Evolutionary conservation across 2,329 filamentous ascomycete species (phyloP).

Genomic region (Neopestalotiopsis sp.): DNA sequence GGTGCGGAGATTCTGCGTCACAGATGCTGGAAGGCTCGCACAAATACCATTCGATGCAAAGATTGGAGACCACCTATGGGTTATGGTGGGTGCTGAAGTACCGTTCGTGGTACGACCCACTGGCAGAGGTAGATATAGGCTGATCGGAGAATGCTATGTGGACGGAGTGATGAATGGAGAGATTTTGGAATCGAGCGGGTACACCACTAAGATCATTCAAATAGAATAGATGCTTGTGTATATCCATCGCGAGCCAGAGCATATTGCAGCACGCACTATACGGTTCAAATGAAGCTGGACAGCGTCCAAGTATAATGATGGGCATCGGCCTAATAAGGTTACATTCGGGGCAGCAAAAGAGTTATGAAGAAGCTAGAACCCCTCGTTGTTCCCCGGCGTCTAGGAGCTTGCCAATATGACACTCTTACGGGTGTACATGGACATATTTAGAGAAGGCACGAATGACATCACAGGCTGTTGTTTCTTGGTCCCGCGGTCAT

Average conservation of each 20-base stretch:
- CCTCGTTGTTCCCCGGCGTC: too few species aligned
- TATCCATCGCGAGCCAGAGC: not conserved
- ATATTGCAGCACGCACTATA: too few species aligned
- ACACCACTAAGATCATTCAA: not conserved
- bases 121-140: not conserved
- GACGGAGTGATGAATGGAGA: conserved; percentile 5
- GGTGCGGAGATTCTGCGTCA: not conserved
- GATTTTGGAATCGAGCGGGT: not conserved
- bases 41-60: not conserved
- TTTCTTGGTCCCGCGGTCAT: too few species aligned
- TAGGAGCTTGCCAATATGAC: too few species aligned
- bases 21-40: not conserved
- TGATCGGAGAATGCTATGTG: not conserved
- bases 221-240: not conserved
- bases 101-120: conserved; percentile 6
- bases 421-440: too few species aligned
- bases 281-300: too few species aligned
- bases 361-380: too few species aligned
- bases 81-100: not conserved
- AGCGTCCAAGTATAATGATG: too few species aligned
- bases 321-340: too few species aligned
- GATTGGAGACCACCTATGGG: not conserved
- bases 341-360: too few species aligned
- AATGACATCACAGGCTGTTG: too few species aligned
- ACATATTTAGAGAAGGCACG: too few species aligned